A percentile compares a stretch with the other conserved stretches of the same genome.
Conservation (phyloP, 2,329 filamentous ascomycete species). For the Cladophialophora immunda region DNA sequence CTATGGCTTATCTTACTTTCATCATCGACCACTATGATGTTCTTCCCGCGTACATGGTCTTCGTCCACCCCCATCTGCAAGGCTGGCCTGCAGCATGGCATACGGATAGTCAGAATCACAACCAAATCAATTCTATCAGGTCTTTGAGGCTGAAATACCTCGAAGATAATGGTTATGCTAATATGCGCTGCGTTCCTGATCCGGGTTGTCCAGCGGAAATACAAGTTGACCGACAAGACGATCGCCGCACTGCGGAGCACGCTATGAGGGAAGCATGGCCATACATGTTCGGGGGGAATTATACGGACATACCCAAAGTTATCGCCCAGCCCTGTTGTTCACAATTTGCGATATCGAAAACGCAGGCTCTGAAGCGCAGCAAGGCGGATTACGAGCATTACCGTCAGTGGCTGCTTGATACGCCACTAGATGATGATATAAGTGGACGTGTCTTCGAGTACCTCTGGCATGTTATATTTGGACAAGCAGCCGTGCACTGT, state of each 20-base stretch:
- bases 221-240: conserved; percentile 38
- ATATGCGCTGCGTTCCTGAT: conserved; percentile 67
- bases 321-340: conserved; percentile 68
- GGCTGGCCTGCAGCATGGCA: conserved; percentile 56
- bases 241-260: conserved; percentile 47
- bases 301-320: conserved; percentile 44
- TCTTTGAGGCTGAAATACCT: conserved; percentile 61
- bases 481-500: conserved; percentile 48
- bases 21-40: conserved; percentile 56
- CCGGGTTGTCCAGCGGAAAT: conserved; percentile 58
- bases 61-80: conserved; percentile 54
- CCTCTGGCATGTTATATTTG: conserved; percentile 69
- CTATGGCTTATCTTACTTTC: conserved; percentile 58
- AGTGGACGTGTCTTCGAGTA: conserved; percentile 71
- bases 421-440: conserved; percentile 61
- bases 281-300: conserved; percentile 45
- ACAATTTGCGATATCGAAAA: conserved; percentile 69
- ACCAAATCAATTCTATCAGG: conserved; percentile 61
- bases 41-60: conserved; percentile 55
- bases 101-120: conserved; percentile 63
- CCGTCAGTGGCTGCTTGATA: conserved; percentile 67
- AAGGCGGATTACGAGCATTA: conserved; percentile 64
- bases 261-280: conserved; percentile 49
- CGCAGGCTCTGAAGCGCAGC: conserved; percentile 60
- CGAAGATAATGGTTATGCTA: conserved; percentile 64